These are phyloP conservation scores for Candida ovalis DNA, from an alignment of 805 yeast species.

Conservation along the genomic window DNA sequence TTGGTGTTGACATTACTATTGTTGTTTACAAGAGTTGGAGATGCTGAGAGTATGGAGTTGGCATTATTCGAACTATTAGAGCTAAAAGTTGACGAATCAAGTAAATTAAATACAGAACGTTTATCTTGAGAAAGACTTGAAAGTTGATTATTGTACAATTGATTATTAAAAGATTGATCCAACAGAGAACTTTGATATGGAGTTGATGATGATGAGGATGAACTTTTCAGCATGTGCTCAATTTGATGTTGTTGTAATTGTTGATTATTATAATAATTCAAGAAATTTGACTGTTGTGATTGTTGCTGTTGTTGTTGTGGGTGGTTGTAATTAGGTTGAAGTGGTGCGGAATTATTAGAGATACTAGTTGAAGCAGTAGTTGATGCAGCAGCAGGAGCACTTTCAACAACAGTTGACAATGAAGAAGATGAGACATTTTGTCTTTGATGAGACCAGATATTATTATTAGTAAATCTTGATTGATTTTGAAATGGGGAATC, in stretches of 20 bases:
- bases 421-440: not conserved
- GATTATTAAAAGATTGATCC: not conserved
- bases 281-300: not conserved
- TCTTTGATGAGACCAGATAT: constrained; percentile 1
- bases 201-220: not conserved
- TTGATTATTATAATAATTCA: not conserved
- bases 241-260: not conserved
- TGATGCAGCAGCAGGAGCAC: not conserved
- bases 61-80: not conserved
- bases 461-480: not conserved
- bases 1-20: not conserved
- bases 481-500: constrained; percentile 3
- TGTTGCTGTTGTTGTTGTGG: not conserved
- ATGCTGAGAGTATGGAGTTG: not conserved
- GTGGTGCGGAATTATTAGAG: not conserved
- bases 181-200: not conserved
- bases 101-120: not conserved
- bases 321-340: constrained; percentile 2
- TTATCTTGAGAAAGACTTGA: not conserved
- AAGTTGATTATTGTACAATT: not conserved
- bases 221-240: not conserved
- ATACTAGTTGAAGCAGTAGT: not conserved
- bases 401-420: not conserved
- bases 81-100: not conserved
- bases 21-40: not conserved